A percentile compares a stretch with the other conserved stretches of the same genome.
These are phyloP conservation scores for Pichia sp. DNA, from an alignment of 1,139 yeast species.

Conservation along the genomic window DNA sequence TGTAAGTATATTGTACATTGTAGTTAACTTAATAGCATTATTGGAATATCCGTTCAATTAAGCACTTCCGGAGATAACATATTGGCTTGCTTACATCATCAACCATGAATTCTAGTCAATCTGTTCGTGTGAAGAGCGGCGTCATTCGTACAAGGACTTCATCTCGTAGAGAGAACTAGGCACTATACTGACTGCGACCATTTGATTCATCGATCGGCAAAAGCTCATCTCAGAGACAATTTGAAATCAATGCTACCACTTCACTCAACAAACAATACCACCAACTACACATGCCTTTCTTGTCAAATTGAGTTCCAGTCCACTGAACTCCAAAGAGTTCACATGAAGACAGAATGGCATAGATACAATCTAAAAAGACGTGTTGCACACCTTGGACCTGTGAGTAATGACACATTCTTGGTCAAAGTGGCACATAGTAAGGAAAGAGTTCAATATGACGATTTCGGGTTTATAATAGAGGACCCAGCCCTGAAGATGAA, in stretches of 20 bases:
- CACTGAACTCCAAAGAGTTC: conserved; percentile 77
- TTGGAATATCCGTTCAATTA: no score
- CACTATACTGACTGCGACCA: no score
- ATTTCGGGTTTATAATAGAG: conserved; percentile 50
- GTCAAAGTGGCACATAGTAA: conserved; percentile 30
- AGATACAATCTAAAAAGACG: conserved; percentile 86
- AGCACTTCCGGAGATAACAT: no score
- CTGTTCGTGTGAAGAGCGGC: no score
- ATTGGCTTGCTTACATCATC: no score
- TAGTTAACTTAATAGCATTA: no score
- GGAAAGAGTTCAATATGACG: conserved; percentile 41
- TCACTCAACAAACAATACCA: conserved; percentile 19
- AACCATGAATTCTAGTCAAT: no score
- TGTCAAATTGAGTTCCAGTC: conserved; percentile 73
- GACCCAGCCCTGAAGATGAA: conserved; percentile 5
- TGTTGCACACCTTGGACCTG: conserved; percentile 78
- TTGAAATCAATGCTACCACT: conserved; percentile 15
- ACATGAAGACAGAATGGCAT: conserved; percentile 97
- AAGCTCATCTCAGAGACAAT: no score
- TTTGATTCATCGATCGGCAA: no score
- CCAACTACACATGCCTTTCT: conserved; percentile 71
- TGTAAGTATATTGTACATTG: no score
- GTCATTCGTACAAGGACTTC: no score
- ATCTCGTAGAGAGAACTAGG: no score
- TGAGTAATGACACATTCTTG: conserved; percentile 50